A percentile compares a stretch with the other conserved stretches of the same genome.
phyloP scores from a whole-genome alignment of 495 filamentous ascomycete genomes.

The Recurvomyces mirabilis region DNA sequence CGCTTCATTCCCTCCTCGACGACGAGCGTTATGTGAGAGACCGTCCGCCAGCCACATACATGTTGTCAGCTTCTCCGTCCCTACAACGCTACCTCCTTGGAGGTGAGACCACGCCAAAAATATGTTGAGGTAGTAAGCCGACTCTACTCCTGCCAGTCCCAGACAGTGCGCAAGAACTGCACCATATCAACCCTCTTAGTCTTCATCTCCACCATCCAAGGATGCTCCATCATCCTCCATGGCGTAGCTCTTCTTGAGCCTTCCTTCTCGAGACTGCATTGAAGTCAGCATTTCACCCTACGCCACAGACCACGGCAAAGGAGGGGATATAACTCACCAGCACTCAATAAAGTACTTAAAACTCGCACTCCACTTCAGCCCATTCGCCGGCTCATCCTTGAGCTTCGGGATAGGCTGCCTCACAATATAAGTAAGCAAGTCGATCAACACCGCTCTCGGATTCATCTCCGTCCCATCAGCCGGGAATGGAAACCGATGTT shows the following conservation, averaged over 20 bases:
- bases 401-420: slow-evolving; percentile 89
- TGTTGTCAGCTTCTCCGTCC: too few relatives aligned
- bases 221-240: slow-evolving; percentile 98
- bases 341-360: slow-evolving; percentile 99
- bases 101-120: too few relatives aligned
- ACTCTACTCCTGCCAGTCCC: slow-evolving; percentile 74
- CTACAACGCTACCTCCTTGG: too few relatives aligned
- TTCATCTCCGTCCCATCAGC: slow-evolving; percentile 90
- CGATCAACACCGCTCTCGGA: slow-evolving; percentile 77
- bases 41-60: too few relatives aligned
- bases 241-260: slow-evolving; percentile 73
- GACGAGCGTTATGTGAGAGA: too few relatives aligned
- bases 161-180: slow-evolving; percentile 80
- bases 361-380: slow-evolving; percentile 72
- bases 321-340: too few relatives aligned
- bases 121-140: too few relatives aligned
- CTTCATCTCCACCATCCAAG: slow-evolving; percentile 94
- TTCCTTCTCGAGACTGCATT: slow-evolving; percentile 83
- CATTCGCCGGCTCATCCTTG: slow-evolving; percentile 74
- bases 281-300: slow-evolving; percentile 16
- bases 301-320: background rate
- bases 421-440: slow-evolving; percentile 93
- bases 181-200: slow-evolving; percentile 94
- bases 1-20: too few relatives aligned
- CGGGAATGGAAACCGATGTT: slow-evolving; percentile 95